Conservation (phyloP, 306 rosid species). For the Comarum palustre region DNA sequence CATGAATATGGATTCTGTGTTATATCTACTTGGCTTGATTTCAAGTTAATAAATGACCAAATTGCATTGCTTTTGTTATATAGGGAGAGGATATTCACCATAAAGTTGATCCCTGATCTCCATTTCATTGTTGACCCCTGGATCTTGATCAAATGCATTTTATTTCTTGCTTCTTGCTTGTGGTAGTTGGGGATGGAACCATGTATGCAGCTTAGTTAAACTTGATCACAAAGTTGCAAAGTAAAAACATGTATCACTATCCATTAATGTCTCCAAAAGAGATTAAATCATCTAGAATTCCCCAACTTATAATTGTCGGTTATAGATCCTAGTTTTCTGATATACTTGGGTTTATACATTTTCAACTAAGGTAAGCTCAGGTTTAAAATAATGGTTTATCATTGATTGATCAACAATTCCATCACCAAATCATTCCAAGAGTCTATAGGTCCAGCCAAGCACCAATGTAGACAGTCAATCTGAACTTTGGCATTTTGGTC, state of each 20-base stretch:
- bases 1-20: neutral
- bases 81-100: neutral
- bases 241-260: neutral
- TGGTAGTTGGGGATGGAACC: neutral
- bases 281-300: too few relatives aligned
- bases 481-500: slow-evolving; percentile 43
- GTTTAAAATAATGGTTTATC: neutral
- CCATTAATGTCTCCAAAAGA: neutral
- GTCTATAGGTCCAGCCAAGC: slow-evolving; percentile 88
- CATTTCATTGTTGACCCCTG: neutral
- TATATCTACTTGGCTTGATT: slow-evolving; percentile 1
- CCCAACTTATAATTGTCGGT: neutral
- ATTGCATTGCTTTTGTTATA: neutral
- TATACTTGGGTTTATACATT: neutral
- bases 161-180: neutral
- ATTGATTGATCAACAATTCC: slow-evolving; percentile 50
- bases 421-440: slow-evolving; percentile 75
- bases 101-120: neutral
- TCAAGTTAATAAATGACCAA: neutral
- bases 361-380: neutral
- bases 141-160: neutral
- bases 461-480: slow-evolving; percentile 65
- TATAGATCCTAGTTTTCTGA: neutral
- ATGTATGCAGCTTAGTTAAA: neutral
- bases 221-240: neutral